Percentiles rank a stretch among this genome's conserved stretches.
Evolutionary conservation across 2,329 filamentous ascomycete genomes (phyloP).

Genomic region (Thyridium curvatum): DNA sequence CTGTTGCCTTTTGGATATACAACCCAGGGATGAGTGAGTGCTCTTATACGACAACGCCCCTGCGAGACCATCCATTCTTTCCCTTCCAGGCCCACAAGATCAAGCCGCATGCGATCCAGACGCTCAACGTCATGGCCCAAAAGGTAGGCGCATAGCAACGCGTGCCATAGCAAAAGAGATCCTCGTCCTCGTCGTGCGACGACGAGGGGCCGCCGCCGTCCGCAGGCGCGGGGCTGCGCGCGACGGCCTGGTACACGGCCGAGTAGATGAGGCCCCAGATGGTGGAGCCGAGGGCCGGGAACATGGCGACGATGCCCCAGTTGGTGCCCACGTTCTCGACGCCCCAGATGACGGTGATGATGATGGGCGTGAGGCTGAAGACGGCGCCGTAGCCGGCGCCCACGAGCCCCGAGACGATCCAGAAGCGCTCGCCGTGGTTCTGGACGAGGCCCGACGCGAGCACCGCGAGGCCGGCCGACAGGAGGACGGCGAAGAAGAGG

Average conservation of each 20-base stretch:
- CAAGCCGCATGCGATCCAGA: slow-evolving; percentile 68
- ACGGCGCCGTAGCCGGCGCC: slow-evolving; percentile 90
- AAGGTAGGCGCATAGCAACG: slow-evolving; percentile 76
- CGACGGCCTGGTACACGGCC: slow-evolving; percentile 65
- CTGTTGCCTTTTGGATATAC: too few relatives aligned
- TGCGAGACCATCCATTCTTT: slow-evolving; percentile 64
- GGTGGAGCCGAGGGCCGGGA: slow-evolving; percentile 80
- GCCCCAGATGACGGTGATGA: slow-evolving; percentile 96
- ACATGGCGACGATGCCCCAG: slow-evolving; percentile 91
- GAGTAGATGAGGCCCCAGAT: slow-evolving; percentile 92
- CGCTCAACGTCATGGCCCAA: slow-evolving; percentile 78
- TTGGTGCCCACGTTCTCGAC: slow-evolving; percentile 98
- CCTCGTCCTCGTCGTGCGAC: slow-evolving; percentile 24
- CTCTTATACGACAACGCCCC: slow-evolving; percentile 60
- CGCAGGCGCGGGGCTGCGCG: slow-evolving; percentile 27
- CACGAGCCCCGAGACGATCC: slow-evolving; percentile 75
- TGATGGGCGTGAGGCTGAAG: slow-evolving; percentile 84
- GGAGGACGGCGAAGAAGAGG: slow-evolving; percentile 64
- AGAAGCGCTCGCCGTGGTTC: slow-evolving; percentile 71
- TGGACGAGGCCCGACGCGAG: slow-evolving; percentile 73
- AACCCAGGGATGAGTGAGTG: too few relatives aligned
- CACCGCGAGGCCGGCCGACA: slow-evolving; percentile 70
- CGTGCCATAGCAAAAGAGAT: slow-evolving; percentile 71
- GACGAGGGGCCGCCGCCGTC: slow-evolving; percentile 15
- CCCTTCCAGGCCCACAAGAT: slow-evolving; percentile 81